Conservation (phyloP, 116 monocot genomes). For the Trichopus zeylanicus region DNA sequence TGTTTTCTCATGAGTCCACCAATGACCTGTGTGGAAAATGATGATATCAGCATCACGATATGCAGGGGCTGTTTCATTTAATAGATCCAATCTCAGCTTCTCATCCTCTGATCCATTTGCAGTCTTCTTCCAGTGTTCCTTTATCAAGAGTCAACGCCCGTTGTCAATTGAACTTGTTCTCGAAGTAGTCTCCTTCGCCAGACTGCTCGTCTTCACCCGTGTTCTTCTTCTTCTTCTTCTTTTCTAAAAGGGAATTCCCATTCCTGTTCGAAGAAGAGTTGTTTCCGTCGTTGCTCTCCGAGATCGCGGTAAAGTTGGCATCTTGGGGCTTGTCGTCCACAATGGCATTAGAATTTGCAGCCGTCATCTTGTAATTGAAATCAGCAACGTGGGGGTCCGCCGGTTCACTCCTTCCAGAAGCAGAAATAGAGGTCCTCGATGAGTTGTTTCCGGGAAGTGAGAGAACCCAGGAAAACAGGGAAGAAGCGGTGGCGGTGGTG, state of each 20-base stretch:
- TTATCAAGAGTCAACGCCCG: conserved; percentile 70
- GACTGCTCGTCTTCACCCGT: no score
- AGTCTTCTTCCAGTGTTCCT: conserved; percentile 22
- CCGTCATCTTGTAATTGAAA: no score
- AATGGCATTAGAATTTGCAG: no score
- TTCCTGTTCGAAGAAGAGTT: neutral
- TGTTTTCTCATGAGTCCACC: conserved; percentile 99
- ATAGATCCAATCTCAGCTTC: conserved; percentile 65
- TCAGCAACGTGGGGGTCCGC: neutral
- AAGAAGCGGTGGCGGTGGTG: conserved; percentile 2
- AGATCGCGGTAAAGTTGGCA: neutral
- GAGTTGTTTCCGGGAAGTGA: neutral
- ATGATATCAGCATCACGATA: conserved; percentile 61
- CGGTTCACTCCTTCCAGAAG: no score
- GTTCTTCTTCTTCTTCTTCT: no score
- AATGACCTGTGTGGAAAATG: conserved; percentile 92
- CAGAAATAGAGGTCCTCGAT: neutral
- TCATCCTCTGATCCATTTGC: conserved; percentile 34
- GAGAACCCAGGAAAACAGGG: conserved; percentile 19
- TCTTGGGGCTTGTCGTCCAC: neutral
- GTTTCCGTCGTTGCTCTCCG: neutral
- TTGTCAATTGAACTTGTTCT: conserved; percentile 71
- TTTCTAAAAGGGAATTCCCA: no score
- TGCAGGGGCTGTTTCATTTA: conserved; percentile 52
- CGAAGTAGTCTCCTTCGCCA: no score